A percentile compares a stretch with the other conserved stretches of the same genome.
Evolutionary conservation across 371 early-diverging fungal species (phyloP).

Genomic region (Mucor indicus): DNA sequence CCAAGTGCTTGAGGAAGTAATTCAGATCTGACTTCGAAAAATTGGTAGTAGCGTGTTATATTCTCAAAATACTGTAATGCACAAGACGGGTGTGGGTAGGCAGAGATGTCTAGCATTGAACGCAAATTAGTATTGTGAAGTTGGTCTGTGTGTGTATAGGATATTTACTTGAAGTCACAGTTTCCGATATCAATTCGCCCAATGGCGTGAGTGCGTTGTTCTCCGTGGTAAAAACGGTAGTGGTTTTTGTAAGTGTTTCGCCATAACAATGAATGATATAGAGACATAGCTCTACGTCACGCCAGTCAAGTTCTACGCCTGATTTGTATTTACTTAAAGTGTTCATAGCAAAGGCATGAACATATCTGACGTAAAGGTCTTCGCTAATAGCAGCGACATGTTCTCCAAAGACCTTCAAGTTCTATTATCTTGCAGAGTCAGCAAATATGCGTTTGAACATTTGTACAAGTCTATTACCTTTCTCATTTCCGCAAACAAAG

Average conservation of each 20-base stretch:
- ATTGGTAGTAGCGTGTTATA: constrained; percentile 69
- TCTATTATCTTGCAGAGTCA: constrained; percentile 31
- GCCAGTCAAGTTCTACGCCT: constrained; percentile 64
- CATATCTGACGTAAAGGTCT: constrained; percentile 53
- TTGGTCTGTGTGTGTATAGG: neutral
- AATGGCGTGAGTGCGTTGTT: constrained; percentile 58
- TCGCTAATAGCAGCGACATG: constrained; percentile 68
- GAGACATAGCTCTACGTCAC: constrained; percentile 79
- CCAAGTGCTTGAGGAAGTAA: constrained; percentile 68
- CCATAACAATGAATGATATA: constrained; percentile 76
- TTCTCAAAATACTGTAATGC: constrained; percentile 78
- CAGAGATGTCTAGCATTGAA: constrained; percentile 58
- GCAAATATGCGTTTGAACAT: neutral
- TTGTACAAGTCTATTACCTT: constrained; percentile 46
- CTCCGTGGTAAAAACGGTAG: constrained; percentile 51
- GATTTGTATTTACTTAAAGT: constrained; percentile 51
- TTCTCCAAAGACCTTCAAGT: constrained; percentile 69
- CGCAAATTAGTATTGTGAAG: no score
- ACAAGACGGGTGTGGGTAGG: constrained; percentile 80
- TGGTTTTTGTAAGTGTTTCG: constrained; percentile 62
- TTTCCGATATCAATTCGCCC: constrained; percentile 69
- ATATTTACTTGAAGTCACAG: constrained; percentile 55
- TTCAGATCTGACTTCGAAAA: constrained; percentile 70
- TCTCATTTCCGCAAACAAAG: constrained; percentile 71
- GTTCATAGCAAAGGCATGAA: constrained; percentile 59